Evolutionary conservation across 192 early-diverging fungal genomes (phyloP), one percentile per base, ranked within the genome.

Genomic region (Backusella australiensis): DNA sequence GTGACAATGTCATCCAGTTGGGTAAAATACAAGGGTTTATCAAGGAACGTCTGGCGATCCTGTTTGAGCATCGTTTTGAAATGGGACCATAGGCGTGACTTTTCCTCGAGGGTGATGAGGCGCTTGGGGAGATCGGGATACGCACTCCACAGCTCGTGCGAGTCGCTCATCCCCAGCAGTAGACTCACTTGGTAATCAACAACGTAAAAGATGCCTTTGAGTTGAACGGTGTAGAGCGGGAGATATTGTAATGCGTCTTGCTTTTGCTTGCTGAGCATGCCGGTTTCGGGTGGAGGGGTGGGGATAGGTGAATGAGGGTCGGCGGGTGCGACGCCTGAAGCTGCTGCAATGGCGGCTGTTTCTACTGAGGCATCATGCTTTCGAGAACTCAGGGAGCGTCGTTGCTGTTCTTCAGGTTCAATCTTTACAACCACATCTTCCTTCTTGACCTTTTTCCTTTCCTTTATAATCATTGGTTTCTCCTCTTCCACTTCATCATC

Each of bases 141-240:
- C 23, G 78, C 78, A 19, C 67, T 66, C 82, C 87, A 92, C 21
- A 93, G 79, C 26, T 82, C 76, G 15, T 82, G 78, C 11, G 80
- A 78, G 7, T 82, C 78, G 0, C 82, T 53, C 32, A 91, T 79
- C 1, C 89, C 88, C 23, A 93, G 76, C 21, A 92, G 79, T 15
- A 91, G 67, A 21, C 89, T 85, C 6, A 93, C 87, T 69, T 93
- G 92, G 26, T 89, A 76, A 77, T 93, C 91, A 6, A 92, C 88
- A 4, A 92, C 92, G 86, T 85, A 93, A 42, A 88, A 91, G 69
- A 85, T 81, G 39, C 75, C 72, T 15, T 84, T 81, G 41, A 92
- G 80, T 65, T 91, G 91, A 23, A 93, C 89, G 17, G 92, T 92
- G 67, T 92, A 93, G 36, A 93, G 77, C 8, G 90, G 91, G 29